Conservation (phyloP, 108 stramenopile species). For the Conticribra weissflogii region DNA sequence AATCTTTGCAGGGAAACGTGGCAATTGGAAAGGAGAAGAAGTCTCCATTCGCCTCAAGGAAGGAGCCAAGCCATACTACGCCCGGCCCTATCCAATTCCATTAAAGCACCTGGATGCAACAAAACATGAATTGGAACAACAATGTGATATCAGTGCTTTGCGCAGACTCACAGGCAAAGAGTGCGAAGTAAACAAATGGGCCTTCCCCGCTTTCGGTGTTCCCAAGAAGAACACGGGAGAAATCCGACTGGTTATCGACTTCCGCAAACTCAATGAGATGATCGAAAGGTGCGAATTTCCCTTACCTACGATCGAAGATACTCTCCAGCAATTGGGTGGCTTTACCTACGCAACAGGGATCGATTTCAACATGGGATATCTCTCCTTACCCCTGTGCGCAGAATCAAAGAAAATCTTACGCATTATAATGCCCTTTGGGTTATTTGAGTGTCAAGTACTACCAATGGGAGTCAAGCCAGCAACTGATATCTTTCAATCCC, state of each 20-base stretch:
- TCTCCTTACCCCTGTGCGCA: slow-evolving; percentile 15
- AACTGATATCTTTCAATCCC: slow-evolving; percentile 13
- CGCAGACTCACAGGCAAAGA: slow-evolving; percentile 3
- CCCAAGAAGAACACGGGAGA: no score
- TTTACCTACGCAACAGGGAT: not conserved
- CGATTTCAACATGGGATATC: slow-evolving; percentile 27
- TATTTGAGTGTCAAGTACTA: no score
- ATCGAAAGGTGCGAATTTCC: not conserved
- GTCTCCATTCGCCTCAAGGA: no score
- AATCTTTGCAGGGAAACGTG: not conserved
- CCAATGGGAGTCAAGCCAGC: no score
- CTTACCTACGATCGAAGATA: not conserved
- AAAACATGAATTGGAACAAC: slow-evolving; percentile 13
- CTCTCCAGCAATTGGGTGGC: no score
- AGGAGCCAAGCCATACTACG: no score
- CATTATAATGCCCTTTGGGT: slow-evolving; percentile 10
- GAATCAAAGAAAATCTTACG: slow-evolving; percentile 12
- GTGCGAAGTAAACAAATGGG: no score
- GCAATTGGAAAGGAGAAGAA: no score
- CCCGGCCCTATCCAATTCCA: slow-evolving; percentile 14
- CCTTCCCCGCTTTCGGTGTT: no score
- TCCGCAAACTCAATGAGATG: slow-evolving; percentile 4
- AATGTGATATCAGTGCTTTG: slow-evolving; percentile 3
- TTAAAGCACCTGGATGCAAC: no score
- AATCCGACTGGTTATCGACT: slow-evolving; percentile 19